Evolutionary conservation across 2,329 filamentous ascomycete genomes (phyloP), one percentile per base, ranked within the genome.

Genomic region (Aspergillus costaricaensis): DNA sequence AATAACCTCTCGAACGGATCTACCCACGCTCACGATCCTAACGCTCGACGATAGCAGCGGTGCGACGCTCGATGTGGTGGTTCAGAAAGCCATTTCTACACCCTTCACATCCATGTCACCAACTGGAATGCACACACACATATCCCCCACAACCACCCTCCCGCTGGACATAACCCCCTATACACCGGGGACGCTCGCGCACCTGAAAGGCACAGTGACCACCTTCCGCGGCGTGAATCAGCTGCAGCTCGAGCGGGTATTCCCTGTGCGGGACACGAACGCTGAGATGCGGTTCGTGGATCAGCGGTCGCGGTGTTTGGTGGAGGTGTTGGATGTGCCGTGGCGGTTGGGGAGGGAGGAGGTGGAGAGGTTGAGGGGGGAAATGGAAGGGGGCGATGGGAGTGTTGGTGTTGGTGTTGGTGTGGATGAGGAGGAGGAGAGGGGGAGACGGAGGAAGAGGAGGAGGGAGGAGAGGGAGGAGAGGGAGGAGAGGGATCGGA

Each of bases 41-140:
- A 83, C 80, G 0, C 65, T 89, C 10, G 86, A 89, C 70, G 86
- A 89, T 65, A 82, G 85, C 66, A 87, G 84, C 70, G 86, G 86
- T 38, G 77, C 76, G 0, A 85, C 78, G 5, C 78, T 88, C 58
- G 85, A 88, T 51, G 74, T 87, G 17, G 80, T 84, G 19, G 78
- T 82, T 43, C 72, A 72, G 6, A 77, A 78, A 62, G 66, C 67
- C 38, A 47, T 10, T 10, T 2, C 32, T 30, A 39, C 14, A 39
- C 5, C 32, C 1, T 6, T 2, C 43, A 4, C 17, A n/a, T n/a
- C 19, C 10, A 25, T 30, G 12, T 2, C 25, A 25, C 25, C 7
- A 25, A 2, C 25, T 25, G 25, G 25, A 8, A 25, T 25, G 7
- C 32, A 4, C 8, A n/a, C 21, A 19, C 15, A 25, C 30, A 15